Conservation (phyloP, 495 filamentous ascomycete genomes). For the Penicillium desertorum region DNA sequence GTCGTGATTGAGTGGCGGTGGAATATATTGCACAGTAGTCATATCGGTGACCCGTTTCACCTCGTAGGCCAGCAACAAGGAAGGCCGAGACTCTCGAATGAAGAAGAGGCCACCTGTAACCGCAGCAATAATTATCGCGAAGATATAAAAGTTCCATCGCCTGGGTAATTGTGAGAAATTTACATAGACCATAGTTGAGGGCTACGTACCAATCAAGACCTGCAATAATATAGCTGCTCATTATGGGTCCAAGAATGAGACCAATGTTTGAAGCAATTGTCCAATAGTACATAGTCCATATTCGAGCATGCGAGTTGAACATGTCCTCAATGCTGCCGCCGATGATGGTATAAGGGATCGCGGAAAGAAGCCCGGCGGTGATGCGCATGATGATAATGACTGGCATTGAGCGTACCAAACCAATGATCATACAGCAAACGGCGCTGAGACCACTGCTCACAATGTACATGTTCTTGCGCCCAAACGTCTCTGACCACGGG, state of each 20-base stretch:
- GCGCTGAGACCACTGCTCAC: constrained; percentile 43
- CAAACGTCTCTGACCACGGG: constrained; percentile 53
- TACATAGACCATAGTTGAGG: constrained; percentile 33
- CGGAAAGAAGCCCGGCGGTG: constrained; percentile 48
- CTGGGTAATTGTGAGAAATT: constrained; percentile 18
- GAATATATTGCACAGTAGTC: constrained; percentile 22
- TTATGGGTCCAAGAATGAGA: constrained; percentile 43
- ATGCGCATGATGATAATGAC: constrained; percentile 45
- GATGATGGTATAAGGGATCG: constrained; percentile 52
- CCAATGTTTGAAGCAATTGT: constrained; percentile 39
- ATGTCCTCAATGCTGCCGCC: constrained; percentile 56
- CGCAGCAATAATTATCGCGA: constrained; percentile 39
- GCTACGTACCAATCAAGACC: constrained; percentile 35
- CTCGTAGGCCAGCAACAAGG: constrained; percentile 38
- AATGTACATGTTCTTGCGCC: constrained; percentile 52
- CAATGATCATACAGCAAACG: constrained; percentile 45
- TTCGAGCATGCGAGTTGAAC: constrained; percentile 40
- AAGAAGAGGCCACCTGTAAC: constrained; percentile 34
- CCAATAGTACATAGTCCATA: constrained; percentile 50
- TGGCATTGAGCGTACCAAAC: constrained; percentile 34
- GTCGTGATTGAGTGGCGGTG: constrained; percentile 43
- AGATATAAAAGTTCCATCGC: constrained; percentile 48
- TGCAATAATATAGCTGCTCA: constrained; percentile 41
- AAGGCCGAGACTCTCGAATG: constrained; percentile 47
- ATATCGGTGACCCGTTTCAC: constrained; percentile 28